A percentile compares a stretch with the other conserved stretches of the same genome.
Conservation (phyloP, 176 grass and related monocot species). For the Musa schizocarpa region DNA sequence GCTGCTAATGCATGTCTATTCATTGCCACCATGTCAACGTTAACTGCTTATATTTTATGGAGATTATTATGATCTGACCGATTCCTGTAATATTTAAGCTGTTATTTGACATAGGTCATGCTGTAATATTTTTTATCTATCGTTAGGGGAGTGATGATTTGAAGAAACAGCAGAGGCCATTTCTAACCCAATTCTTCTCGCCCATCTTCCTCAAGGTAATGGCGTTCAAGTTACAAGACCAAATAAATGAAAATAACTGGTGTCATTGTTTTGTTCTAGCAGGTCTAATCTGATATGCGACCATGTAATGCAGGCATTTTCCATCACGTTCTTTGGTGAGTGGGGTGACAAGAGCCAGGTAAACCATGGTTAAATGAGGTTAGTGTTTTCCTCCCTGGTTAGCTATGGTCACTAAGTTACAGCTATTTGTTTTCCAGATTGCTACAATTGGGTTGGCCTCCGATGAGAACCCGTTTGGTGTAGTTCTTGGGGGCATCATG, state of each 20-base stretch:
- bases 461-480: slow-evolving; percentile 84
- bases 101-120: neutral
- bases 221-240: slow-evolving; percentile 11
- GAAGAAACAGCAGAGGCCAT: slow-evolving; percentile 77
- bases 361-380: slow-evolving; percentile 17
- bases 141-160: slow-evolving; percentile 61
- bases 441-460: slow-evolving; percentile 96
- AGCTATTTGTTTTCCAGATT: slow-evolving; percentile 42
- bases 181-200: slow-evolving; percentile 81
- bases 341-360: slow-evolving; percentile 99
- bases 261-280: neutral
- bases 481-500: slow-evolving; percentile 87
- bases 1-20: too few relatives aligned
- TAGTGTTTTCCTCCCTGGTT: neutral
- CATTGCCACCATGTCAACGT: too few relatives aligned
- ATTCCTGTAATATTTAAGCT: too few relatives aligned
- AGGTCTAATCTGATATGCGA: neutral
- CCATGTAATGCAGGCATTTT: slow-evolving; percentile 68
- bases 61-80: too few relatives aligned
- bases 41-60: too few relatives aligned
- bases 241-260: neutral
- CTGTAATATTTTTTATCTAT: slow-evolving; percentile 5
- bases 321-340: slow-evolving; percentile 95
- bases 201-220: slow-evolving; percentile 95
- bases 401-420: neutral